These are phyloP conservation scores for Lactifluus rugatus DNA, from an alignment of 768 basidiomycete species.

Conservation along the genomic window DNA sequence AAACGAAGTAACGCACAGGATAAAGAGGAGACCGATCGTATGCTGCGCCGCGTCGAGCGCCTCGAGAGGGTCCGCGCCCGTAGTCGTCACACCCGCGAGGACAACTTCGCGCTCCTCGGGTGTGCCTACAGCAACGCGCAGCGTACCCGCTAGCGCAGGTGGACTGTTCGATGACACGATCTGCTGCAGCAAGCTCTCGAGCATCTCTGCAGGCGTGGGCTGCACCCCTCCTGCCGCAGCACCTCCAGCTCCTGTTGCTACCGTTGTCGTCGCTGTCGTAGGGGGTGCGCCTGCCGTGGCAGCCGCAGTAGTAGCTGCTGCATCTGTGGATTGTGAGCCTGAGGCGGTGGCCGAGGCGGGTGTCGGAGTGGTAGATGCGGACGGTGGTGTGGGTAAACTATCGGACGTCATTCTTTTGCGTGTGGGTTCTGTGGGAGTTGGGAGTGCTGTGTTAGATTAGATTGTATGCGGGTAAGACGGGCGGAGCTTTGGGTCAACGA, in stretches of 20 bases:
- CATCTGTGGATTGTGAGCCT: not conserved
- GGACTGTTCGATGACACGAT: slow-evolving; percentile 1
- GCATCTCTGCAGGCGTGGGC: not conserved
- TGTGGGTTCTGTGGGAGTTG: not conserved
- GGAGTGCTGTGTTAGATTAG: not conserved
- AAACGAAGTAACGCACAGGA: slow-evolving; percentile 27
- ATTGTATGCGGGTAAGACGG: too few species aligned
- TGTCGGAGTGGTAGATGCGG: not conserved
- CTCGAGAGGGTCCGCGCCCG: slow-evolving; percentile 13
- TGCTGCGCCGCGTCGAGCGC: slow-evolving; percentile 7
- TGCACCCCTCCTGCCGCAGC: not conserved
- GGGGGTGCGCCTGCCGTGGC: not conserved
- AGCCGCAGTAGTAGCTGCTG: not conserved
- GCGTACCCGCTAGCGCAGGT: not conserved
- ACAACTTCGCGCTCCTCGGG: slow-evolving; percentile 8
- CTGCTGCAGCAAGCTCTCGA: slow-evolving; percentile 5
- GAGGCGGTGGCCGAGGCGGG: not conserved
- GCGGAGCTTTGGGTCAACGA: too few species aligned
- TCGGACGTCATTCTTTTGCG: slow-evolving; percentile 5
- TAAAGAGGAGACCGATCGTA: slow-evolving; percentile 9
- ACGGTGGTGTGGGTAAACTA: slow-evolving; percentile 12
- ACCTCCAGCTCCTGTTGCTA: not conserved
- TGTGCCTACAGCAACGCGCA: not conserved
- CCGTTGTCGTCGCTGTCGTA: not conserved
- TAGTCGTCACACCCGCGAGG: not conserved